These are phyloP conservation scores for Exophiala oligosperma DNA, from an alignment of 2,329 filamentous ascomycete species.

Conservation along the genomic window DNA sequence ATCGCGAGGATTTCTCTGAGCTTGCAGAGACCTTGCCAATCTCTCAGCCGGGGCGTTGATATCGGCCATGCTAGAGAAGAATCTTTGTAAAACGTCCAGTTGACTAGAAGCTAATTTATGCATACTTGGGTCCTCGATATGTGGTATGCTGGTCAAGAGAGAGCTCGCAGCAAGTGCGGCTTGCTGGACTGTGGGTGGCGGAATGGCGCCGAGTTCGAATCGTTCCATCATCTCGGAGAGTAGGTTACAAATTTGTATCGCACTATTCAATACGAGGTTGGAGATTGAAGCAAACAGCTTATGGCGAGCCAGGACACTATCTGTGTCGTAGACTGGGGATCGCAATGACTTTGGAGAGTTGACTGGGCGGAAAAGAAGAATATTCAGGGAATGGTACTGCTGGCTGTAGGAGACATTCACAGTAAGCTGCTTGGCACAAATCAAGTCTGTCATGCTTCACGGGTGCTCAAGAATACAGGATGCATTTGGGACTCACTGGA, in stretches of 20 bases:
- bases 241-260: background rate
- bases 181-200: constrained; percentile 1
- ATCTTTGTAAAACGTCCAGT: constrained; percentile 4
- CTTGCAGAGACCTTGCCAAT: background rate
- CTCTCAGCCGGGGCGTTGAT: constrained; percentile 2
- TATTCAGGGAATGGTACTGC: constrained; percentile 2
- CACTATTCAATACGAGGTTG: background rate
- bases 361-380: constrained; percentile 1
- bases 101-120: background rate
- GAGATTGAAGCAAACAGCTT: background rate
- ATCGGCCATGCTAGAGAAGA: background rate
- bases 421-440: no score
- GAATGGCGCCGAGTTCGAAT: background rate
- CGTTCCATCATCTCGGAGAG: background rate
- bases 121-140: background rate
- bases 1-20: background rate
- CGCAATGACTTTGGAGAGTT: background rate
- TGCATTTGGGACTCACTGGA: background rate
- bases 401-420: background rate
- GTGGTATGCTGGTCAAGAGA: background rate
- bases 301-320: background rate
- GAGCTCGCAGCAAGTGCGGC: constrained; percentile 5
- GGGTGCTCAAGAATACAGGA: no score
- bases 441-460: no score
- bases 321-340: background rate